Base-by-base conservation (phyloP, 2,329 filamentous ascomycete species). In the Nannizzia gypsea region DNA sequence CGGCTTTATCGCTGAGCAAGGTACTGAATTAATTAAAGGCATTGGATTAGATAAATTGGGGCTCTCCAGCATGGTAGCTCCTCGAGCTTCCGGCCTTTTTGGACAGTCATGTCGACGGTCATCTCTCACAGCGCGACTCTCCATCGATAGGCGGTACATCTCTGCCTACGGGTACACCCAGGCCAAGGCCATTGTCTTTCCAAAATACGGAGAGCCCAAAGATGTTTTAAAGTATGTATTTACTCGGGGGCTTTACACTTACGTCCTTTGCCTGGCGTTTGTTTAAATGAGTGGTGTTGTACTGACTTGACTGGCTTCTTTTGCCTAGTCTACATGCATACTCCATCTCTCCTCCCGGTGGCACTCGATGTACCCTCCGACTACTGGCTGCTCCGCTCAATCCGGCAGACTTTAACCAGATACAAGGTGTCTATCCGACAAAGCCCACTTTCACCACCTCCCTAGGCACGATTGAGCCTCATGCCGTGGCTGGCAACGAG, bases 381-480 rank as follows among this genome's bases (percentile, higher is more conserved):
- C 86, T 93, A 67, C 88, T 99, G 67, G 89, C 91, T 34, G 85
- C 90, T 0, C 90, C 93, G 60, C 89, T 99, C 73, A 99, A 99
- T 77, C 93, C 93, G 24, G 91, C 93, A 69, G 93, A 99, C 76
- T 89, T 99, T 74, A 99, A 99, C 79, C 92, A 92, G 68, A 89
- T 99, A 69, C 93, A 99, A 78, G 93, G 93, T 65, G 90, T 92
- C 3, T 99, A 99, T 77, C 92, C 92, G 63, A 85, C 85, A 52
- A 90, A 90, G 71, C 90, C 91, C 0, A 78, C 81, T 50, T 91
- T 95, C 74, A 85, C 83, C 17, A 85, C 84, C 4, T 74, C 83
- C 1, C 83, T 99, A 59, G 88, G 90, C 60, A 96, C 91, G 0
- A 66, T 83, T 0, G 78, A 84, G 24, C 90, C 91, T 1, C 83